phyloP scores from a whole-genome alignment of 495 filamentous ascomycete species.

The Choiromyces venosus region DNA sequence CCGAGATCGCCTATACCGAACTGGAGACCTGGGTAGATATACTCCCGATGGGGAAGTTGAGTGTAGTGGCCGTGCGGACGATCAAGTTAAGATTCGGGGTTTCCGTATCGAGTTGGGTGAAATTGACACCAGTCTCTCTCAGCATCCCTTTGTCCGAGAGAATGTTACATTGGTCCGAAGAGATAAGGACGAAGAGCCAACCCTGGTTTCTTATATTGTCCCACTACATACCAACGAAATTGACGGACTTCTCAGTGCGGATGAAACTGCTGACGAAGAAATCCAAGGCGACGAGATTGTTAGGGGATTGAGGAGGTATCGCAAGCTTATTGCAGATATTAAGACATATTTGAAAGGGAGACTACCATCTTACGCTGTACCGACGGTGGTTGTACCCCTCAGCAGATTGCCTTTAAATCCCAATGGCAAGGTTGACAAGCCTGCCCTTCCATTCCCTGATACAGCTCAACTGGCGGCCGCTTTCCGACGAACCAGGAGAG shows the following conservation, averaged over 20 bases:
- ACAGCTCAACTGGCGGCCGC: constrained; percentile 56
- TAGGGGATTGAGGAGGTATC: constrained; percentile 58
- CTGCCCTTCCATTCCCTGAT: constrained; percentile 85
- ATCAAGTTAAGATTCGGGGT: constrained; percentile 92
- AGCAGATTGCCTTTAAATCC: constrained; percentile 81
- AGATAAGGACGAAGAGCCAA: constrained; percentile 86
- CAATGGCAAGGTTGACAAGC: constrained; percentile 91
- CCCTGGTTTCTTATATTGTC: constrained; percentile 83
- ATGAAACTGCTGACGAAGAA: constrained; percentile 42
- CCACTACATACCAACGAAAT: constrained; percentile 46
- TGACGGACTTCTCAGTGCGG: constrained; percentile 31
- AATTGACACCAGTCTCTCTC: constrained; percentile 77
- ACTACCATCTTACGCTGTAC: constrained; percentile 75
- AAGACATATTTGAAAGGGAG: constrained; percentile 68
- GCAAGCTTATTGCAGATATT: constrained; percentile 65
- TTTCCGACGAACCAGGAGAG: constrained; percentile 24
- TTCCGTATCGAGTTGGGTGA: constrained; percentile 94
- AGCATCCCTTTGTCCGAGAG: constrained; percentile 73
- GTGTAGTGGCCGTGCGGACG: constrained; percentile 72
- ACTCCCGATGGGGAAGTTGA: constrained; percentile 67
- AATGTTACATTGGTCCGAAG: constrained; percentile 81
- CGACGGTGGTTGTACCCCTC: constrained; percentile 72
- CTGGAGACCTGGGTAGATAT: constrained; percentile 74
- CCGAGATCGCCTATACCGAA: constrained; percentile 78
- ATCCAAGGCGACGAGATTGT: constrained; percentile 52